Base-by-base conservation (phyloP, 306 rosid genomes). In the Delonix regia region DNA sequence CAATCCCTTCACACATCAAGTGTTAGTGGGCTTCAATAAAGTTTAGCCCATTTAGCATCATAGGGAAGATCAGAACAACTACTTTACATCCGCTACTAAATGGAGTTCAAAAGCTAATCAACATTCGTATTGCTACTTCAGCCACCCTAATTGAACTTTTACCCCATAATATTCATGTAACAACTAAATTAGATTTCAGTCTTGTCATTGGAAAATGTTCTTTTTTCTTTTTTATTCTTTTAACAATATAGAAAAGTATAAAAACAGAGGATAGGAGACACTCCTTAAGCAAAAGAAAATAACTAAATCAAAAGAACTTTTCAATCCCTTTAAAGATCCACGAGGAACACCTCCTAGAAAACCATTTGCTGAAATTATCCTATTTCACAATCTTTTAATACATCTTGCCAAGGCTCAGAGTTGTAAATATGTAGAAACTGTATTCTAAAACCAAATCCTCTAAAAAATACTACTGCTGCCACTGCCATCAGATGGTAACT, bases 401-500 rank as follows among this genome's bases (percentile, higher is more conserved):
- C 45, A 24, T 33, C 1, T 12, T 11, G n/a, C 39, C 49, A 28
- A 56, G 76, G 45, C 48, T 22, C 22, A 53, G 25, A 74, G 27
- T 21, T 7, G 6, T 56, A 24, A 14, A 19, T 57, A n/a, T 45
- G 47, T 47, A 24, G 7, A 11, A 66, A 59, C 56, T 63, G 34
- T n/a, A 44, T 63, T 65, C 36, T 10, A 12, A 47, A 52, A 41
- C 18, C n/a, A 55, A 55, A 55, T 21, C 13, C 28, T 55, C 30
- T 19, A 19, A 12, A 28, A 61, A 62, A 42, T 15, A 22, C 12
- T 48, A 59, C 42, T 75, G 41, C 44, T 36, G 73, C 41, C 44
- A 67, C 41, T 69, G 78, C 90, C 94, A 88, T 88, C 89, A 86
- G 89, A 85, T 70, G 88, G 87, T 83, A 85, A 82, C 67, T 74